These are phyloP conservation scores for Mycena citricolor DNA, from an alignment of 1,284 basidiomycete genomes.

Conservation along the genomic window DNA sequence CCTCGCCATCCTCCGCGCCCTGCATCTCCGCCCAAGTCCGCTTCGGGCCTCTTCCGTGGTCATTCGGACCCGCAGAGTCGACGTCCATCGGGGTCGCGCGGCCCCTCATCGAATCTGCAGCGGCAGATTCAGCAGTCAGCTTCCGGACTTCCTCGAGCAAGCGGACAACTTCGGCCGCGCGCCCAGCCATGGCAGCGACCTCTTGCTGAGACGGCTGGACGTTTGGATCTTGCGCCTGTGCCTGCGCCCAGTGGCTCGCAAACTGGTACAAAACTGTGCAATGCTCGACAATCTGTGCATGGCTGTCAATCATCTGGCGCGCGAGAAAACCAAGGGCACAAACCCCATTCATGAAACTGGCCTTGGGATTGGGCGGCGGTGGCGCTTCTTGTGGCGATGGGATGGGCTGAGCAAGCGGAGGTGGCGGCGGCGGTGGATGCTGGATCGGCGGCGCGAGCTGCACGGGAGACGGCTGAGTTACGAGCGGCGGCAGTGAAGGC, in stretches of 20 bases:
- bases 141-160: slow-evolving; percentile 51
- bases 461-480: not conserved
- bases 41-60: slow-evolving; percentile 61
- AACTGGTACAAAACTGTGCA: slow-evolving; percentile 61
- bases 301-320: slow-evolving; percentile 15
- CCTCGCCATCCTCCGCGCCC: slow-evolving; percentile 25
- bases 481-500: no score
- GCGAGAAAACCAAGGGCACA: slow-evolving; percentile 9
- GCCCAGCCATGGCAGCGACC: slow-evolving; percentile 63
- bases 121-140: not conserved
- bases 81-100: slow-evolving; percentile 13
- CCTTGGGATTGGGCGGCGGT: slow-evolving; percentile 2
- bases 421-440: slow-evolving; percentile 21
- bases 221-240: slow-evolving; percentile 45
- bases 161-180: slow-evolving; percentile 61
- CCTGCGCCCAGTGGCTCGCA: slow-evolving; percentile 60
- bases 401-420: not conserved
- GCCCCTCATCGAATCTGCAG: not conserved
- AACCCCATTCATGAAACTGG: slow-evolving; percentile 16
- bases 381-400: slow-evolving; percentile 1
- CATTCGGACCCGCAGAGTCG: slow-evolving; percentile 30
- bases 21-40: slow-evolving; percentile 76
- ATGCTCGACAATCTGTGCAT: slow-evolving; percentile 55
- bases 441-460: not conserved
- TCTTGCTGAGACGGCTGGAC: slow-evolving; percentile 54